A percentile compares a stretch with the other conserved stretches of the same genome.
Conservation (phyloP, 1,284 basidiomycete species). For the Tilletia indica region DNA sequence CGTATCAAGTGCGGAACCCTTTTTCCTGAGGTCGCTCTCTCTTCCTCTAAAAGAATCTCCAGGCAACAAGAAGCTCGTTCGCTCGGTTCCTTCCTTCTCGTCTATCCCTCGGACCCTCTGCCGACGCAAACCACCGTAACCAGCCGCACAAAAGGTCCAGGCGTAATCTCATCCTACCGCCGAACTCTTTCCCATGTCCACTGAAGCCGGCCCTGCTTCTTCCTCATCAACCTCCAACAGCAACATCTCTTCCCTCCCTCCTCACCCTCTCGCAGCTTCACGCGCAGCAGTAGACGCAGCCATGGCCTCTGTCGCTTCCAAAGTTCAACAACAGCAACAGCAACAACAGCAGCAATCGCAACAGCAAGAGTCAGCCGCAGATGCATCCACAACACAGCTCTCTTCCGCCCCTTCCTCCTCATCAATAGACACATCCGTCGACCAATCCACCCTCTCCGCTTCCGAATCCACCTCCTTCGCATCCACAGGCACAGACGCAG, state of each 20-base stretch:
- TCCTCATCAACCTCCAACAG: not conserved
- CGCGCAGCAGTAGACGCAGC: slow-evolving; percentile 14
- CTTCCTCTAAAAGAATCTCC: too few relatives aligned
- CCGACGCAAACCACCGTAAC: too few relatives aligned
- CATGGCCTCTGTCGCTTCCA: slow-evolving; percentile 17
- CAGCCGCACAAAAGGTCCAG: too few relatives aligned
- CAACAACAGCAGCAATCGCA: not conserved
- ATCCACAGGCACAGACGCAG: slow-evolving; percentile 1
- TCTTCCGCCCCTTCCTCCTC: not conserved
- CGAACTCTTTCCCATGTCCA: slow-evolving; percentile 7
- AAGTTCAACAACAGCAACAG: slow-evolving; percentile 3
- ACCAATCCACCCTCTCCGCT: not conserved
- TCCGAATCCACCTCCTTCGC: not conserved
- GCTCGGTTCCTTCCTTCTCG: too few relatives aligned
- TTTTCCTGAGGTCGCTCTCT: too few relatives aligned
- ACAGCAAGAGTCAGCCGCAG: not conserved
- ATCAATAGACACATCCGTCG: not conserved
- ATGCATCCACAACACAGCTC: not conserved
- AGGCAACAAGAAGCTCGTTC: too few relatives aligned
- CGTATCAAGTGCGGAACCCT: too few relatives aligned
- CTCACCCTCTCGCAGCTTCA: slow-evolving; percentile 12
- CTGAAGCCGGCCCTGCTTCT: not conserved
- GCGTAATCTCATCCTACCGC: not conserved
- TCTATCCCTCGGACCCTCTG: too few relatives aligned
- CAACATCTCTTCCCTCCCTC: slow-evolving; percentile 7